A percentile compares a stretch with the other conserved stretches of the same genome.
These are phyloP conservation scores for Aspergillus fumigatus DNA, from an alignment of 2,329 filamentous ascomycete genomes.

Conservation along the genomic window DNA sequence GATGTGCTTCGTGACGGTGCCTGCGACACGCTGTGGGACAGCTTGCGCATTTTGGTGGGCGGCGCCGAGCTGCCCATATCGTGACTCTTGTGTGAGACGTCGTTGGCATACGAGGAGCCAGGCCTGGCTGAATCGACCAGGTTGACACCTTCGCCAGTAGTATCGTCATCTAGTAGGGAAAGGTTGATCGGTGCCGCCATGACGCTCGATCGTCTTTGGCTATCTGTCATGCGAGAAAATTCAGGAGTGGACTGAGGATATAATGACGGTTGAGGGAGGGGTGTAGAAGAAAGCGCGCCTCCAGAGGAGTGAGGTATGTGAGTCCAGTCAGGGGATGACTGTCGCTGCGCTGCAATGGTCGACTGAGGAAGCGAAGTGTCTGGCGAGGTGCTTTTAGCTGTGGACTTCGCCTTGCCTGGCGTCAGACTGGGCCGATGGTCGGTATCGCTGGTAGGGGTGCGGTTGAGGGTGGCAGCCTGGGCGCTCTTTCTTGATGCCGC, in stretches of 20 bases:
- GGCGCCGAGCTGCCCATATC: conserved; percentile 28
- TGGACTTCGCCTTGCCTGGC: conserved; percentile 25
- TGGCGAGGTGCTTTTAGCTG: conserved; percentile 33
- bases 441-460: conserved; percentile 28
- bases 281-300: conserved; percentile 12
- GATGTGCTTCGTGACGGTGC: conserved; percentile 28
- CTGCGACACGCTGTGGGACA: conserved; percentile 27
- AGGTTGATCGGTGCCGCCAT: conserved; percentile 50
- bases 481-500: conserved; percentile 72
- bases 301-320: conserved; percentile 27
- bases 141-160: conserved; percentile 42
- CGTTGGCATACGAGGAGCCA: conserved; percentile 18
- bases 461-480: conserved; percentile 31
- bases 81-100: conserved; percentile 24
- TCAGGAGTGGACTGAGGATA: conserved; percentile 54
- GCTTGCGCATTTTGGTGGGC: conserved; percentile 37
- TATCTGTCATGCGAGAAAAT: conserved; percentile 38
- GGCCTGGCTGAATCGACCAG: conserved; percentile 16
- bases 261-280: conserved; percentile 28
- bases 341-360: conserved; percentile 22
- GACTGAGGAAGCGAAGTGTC: conserved; percentile 29
- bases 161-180: conserved; percentile 55
- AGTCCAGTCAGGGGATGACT: conserved; percentile 33
- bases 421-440: conserved; percentile 23
- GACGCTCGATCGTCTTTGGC: conserved; percentile 31